Evolutionary conservation across 345 rosid genomes (phyloP), one percentile per base, ranked within the genome.

Genomic region (Cardiospermum halicacabum): DNA sequence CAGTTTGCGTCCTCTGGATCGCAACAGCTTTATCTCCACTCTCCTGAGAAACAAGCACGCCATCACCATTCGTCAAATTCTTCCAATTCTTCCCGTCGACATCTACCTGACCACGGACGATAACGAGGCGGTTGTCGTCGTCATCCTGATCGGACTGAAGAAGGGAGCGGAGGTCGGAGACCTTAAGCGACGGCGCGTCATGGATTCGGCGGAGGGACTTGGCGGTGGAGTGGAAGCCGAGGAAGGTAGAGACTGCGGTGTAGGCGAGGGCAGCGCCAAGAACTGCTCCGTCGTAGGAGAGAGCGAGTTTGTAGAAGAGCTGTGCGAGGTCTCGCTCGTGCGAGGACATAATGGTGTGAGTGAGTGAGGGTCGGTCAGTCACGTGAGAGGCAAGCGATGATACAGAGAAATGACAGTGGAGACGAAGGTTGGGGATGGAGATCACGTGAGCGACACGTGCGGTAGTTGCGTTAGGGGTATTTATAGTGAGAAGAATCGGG

Each of bases 281-380:
- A 47, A 89, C 66, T 21, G 96, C 99, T 37, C 99, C 97, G 76
- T 93, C 98, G 65, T 82, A 84, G 51, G 98, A 93, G 31, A 90
- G 66, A 31, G 89, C 96, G 51, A 93, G 63, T 26, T 81, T 89
- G 42, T 84, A 54, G 57, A 88, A 61, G 22, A 86, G 59, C 30
- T 82, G 69, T 8, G 81, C 63, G 43, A 88, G 13, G 53, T 88
- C 88, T 53, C 81, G 91, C 66, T 88, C 92, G 75, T 79, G 84
- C 34, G 90, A 76, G 69, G 98, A 78, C 98, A 93, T 93, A 27
- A n/a, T 26, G 36, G 56, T 24, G 37, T 32, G 37, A 34, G 39
- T 34, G 39, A 34, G 39, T n/a, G n/a, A 11, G 39, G 39, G 39
- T 34, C 3, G 8, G 39, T 5, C 19, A 15, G 4, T 65, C 40